Evolutionary conservation across 176 grass and related monocot species (phyloP).

Genomic region (Aechmea fasciata): DNA sequence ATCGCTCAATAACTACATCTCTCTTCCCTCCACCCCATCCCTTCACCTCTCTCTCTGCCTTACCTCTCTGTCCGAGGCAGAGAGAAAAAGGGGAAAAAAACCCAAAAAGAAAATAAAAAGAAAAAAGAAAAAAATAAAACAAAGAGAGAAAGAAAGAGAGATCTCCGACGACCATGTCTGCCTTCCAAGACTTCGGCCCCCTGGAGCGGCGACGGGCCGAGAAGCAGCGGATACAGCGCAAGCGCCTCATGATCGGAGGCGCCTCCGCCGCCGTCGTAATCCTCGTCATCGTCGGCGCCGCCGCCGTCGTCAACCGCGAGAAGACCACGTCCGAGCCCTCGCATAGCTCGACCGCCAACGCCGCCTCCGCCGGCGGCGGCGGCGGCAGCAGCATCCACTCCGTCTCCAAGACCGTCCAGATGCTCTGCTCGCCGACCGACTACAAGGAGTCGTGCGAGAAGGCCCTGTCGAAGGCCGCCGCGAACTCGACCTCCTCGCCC

Average conservation of each 20-base stretch:
- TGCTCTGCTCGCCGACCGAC: slow-evolving; percentile 48
- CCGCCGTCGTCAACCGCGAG: slow-evolving; percentile 21
- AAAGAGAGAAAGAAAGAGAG: neutral
- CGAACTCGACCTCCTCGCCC: slow-evolving; percentile 43
- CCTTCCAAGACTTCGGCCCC: slow-evolving; percentile 73
- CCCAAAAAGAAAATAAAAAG: neutral
- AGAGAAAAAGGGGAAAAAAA: slow-evolving; percentile 14
- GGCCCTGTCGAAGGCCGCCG: slow-evolving; percentile 39
- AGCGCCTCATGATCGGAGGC: slow-evolving; percentile 42
- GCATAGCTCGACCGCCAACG: neutral
- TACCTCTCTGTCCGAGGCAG: slow-evolving; percentile 39
- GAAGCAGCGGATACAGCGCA: slow-evolving; percentile 38
- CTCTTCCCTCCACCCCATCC: slow-evolving; percentile 17
- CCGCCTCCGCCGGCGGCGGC: neutral
- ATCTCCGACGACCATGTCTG: slow-evolving; percentile 43
- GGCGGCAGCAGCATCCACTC: neutral
- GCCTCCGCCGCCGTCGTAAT: slow-evolving; percentile 33
- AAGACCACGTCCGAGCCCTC: slow-evolving; percentile 6
- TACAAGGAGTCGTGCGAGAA: slow-evolving; percentile 42
- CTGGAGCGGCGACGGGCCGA: slow-evolving; percentile 70
- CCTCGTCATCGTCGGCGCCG: slow-evolving; percentile 30
- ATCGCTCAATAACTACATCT: slow-evolving; percentile 14
- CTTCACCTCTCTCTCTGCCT: slow-evolving; percentile 44
- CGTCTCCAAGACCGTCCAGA: slow-evolving; percentile 39
- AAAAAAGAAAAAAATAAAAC: neutral